Evolutionary conservation across 257 asterid genomes (phyloP).

Genomic region (Nicotiana obtusifolia): DNA sequence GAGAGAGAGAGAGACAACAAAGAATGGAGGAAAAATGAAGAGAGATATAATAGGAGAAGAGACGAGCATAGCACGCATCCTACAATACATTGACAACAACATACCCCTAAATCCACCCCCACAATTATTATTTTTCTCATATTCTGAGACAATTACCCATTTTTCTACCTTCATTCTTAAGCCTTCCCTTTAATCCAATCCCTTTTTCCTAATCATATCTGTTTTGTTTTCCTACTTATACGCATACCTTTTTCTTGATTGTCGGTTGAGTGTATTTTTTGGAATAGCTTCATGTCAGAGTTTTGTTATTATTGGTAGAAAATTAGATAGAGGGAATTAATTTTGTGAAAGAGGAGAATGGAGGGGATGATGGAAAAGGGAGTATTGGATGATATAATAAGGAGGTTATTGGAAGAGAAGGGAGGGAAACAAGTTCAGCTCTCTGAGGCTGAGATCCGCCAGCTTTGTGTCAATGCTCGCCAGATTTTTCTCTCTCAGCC

Average conservation of each 20-base stretch:
- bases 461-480: slow-evolving; percentile 77
- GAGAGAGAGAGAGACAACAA: background rate
- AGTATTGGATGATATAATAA: slow-evolving; percentile 73
- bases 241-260: slow-evolving; percentile 3
- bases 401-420: slow-evolving; percentile 73
- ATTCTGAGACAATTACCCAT: background rate
- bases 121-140: no score
- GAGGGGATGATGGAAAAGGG: slow-evolving; percentile 75
- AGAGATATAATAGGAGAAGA: slow-evolving; percentile 9
- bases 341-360: slow-evolving; percentile 35
- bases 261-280: background rate
- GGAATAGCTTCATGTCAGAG: background rate
- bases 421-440: slow-evolving; percentile 90
- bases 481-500: slow-evolving; percentile 77
- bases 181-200: background rate
- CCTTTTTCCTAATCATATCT: slow-evolving; percentile 9
- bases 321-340: background rate
- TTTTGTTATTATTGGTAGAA: background rate
- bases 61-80: slow-evolving; percentile 31
- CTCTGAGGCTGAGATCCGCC: slow-evolving; percentile 97
- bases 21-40: slow-evolving; percentile 2
- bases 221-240: background rate
- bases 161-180: slow-evolving; percentile 5
- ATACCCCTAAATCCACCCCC: background rate
- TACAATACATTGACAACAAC: background rate